Evolutionary conservation across 768 basidiomycete genomes (phyloP), one percentile per base, ranked within the genome.

Genomic region (Suillus lakei): DNA sequence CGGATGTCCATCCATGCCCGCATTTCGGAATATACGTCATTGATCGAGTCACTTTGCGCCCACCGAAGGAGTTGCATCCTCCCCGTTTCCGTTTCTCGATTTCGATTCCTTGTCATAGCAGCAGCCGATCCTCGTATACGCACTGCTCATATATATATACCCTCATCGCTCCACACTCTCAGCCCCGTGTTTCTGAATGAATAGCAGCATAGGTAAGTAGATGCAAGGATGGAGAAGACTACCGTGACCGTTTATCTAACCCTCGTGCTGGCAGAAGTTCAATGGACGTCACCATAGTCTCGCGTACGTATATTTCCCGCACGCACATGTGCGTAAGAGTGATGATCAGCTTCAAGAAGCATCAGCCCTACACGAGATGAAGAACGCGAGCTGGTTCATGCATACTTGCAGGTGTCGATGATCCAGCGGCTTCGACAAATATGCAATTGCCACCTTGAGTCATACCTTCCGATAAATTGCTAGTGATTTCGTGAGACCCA

Each of bases 1-100:
- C 53, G 53, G 53, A 21, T 32, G 53, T 13, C 53, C 53, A 54
- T 32, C 21, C 32, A 54, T n/a, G 53, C 10, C 53, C 53, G 53
- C 30, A 32, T 32, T 21, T 54, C 53, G 30, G 21, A 54, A 54
- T n/a, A 32, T 54, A 32, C 21, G 53, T 32, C 53, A 54, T 12
- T 28, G 28, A 30, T 21, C 50, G 26, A 32, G 30, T 32, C 18
- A 21, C 30, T 51, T 9, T 16, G 51, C 16, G 28, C 30, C 30
- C 12, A 51, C 18, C 30, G 26, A 51, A 28, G 48, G 48, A 50
- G 26, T 8, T 16, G 28, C 50, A 28, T 28, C 50, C 28, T 54
- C 12, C 8, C 53, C 53, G 30, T 54, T 32, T 12, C 30, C 32
- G 53, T 54, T 32, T n/a, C 18, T 32, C 53, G 12, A 32, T 30